phyloP scores from a whole-genome alignment of 345 rosid species.

The Dipteronia dyeriana region DNA sequence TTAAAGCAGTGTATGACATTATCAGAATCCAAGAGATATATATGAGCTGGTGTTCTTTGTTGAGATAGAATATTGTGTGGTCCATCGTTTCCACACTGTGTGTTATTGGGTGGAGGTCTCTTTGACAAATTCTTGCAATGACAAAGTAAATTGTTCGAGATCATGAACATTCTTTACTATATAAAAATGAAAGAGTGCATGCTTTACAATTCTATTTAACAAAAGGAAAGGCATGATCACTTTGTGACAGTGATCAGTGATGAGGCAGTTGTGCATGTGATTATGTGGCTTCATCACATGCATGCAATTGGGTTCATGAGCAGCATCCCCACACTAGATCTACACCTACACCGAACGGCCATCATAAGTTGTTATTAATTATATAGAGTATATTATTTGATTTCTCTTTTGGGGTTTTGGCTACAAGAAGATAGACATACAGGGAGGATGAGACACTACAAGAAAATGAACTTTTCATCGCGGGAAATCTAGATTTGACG shows the following conservation, averaged over 20 bases:
- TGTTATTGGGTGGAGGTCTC: neutral
- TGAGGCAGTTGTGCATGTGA: slow-evolving; percentile 17
- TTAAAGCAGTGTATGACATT: neutral
- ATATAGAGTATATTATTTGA: neutral
- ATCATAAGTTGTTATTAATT: neutral
- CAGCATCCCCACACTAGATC: slow-evolving; percentile 4
- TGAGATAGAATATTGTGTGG: neutral
- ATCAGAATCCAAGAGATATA: slow-evolving; percentile 7
- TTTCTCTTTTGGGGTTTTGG: neutral
- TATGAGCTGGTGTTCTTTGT: neutral
- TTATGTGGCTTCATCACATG: slow-evolving; percentile 15
- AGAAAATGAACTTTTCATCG: no score
- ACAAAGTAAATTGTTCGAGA: neutral
- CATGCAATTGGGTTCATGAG: slow-evolving; percentile 6
- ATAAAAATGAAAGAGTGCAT: neutral
- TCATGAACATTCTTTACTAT: neutral
- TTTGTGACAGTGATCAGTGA: slow-evolving; percentile 8
- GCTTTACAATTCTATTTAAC: neutral
- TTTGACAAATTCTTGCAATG: neutral
- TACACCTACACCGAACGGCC: neutral
- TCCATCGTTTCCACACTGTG: neutral
- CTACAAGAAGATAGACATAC: neutral
- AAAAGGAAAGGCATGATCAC: neutral
- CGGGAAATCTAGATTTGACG: no score
- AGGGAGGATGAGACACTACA: neutral